These are phyloP conservation scores for Chondrus crispus DNA, from an alignment of 23 red algal species.

Conservation along the genomic window DNA sequence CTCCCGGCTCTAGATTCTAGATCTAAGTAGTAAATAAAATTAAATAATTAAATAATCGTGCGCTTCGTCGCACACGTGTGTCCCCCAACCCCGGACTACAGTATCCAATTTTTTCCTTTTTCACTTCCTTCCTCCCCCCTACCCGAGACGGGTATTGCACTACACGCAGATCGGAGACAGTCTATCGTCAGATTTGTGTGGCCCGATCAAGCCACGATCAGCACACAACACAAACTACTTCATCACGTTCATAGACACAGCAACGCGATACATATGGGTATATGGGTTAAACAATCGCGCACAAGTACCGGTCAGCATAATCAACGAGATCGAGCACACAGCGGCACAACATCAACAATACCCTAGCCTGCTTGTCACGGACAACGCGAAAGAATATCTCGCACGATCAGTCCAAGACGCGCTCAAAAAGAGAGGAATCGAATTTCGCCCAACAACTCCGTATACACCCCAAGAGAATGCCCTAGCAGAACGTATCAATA, in stretches of 20 bases:
- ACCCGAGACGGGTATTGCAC: too few species aligned
- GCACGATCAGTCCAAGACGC: not conserved
- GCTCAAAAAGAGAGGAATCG: not conserved
- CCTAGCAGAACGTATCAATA: not conserved
- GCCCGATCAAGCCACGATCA: not conserved
- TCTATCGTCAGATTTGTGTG: not conserved
- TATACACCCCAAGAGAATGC: slow-evolving; percentile 14
- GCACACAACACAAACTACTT: not conserved
- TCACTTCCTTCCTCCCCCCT: too few species aligned
- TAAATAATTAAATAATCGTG: too few species aligned
- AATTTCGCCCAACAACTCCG: not conserved
- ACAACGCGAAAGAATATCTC: slow-evolving; percentile 26
- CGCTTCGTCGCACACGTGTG: too few species aligned
- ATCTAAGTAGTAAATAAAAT: too few species aligned
- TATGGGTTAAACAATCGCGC: not conserved
- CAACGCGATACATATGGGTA: not conserved
- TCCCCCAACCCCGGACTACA: too few species aligned
- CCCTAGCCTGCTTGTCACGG: not conserved
- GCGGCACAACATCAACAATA: not conserved
- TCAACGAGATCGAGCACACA: too few species aligned
- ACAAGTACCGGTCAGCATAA: not conserved
- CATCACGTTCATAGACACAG: not conserved
- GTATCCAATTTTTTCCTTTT: too few species aligned
- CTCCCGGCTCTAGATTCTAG: too few species aligned
- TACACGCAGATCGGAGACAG: too few species aligned